Evolutionary conservation across 345 rosid species (phyloP), one percentile per base, ranked within the genome.

Genomic region (Eutrema japonicum): DNA sequence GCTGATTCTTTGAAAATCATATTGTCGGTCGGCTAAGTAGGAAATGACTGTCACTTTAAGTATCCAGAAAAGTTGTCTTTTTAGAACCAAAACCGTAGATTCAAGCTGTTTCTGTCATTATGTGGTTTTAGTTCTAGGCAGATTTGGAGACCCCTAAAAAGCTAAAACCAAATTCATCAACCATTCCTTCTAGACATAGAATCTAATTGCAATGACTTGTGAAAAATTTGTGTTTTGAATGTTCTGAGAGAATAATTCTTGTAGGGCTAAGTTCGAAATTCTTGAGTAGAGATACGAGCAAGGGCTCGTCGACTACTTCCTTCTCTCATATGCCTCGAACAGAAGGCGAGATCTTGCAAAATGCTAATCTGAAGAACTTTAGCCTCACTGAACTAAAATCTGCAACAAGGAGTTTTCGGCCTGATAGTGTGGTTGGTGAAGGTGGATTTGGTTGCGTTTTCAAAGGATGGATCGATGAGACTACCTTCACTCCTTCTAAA

Each of bases 401-500:
- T 45, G 89, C 94, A 56, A 90, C 99, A 0, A 86, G 94, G 76
- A 92, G 85, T 78, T 95, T 96, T 82, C 68, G 99, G 10, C 88
- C 91, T 4, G 99, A 96, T 70, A 90, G 97, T 77, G 85, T 96
- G 40, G 71, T 92, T 47, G 98, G 98, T 61, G 97, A 92, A 85
- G 98, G 98, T 59, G 99, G 99, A 4, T 96, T 92, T 73, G 99
- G 99, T 68, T 82, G 98, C 13, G 98, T 96, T 55, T 96, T 92
- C 71, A 96, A 95, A 78, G 99, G 98, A 41, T 96, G 99, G 98
- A 79, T 96, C 16, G 97, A 96, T 73, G 91, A 85, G 78, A 76
- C 85, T 65, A 80, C 98, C 8, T 85, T 82, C 22, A 8, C 80
- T 47, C 86, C 98, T 72, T 43, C 88, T 66, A 90, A 83, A 81